A percentile compares a stretch with the other conserved stretches of the same genome.
phyloP scores from a whole-genome alignment of 257 asterid species.

The Linaria vulgaris region DNA sequence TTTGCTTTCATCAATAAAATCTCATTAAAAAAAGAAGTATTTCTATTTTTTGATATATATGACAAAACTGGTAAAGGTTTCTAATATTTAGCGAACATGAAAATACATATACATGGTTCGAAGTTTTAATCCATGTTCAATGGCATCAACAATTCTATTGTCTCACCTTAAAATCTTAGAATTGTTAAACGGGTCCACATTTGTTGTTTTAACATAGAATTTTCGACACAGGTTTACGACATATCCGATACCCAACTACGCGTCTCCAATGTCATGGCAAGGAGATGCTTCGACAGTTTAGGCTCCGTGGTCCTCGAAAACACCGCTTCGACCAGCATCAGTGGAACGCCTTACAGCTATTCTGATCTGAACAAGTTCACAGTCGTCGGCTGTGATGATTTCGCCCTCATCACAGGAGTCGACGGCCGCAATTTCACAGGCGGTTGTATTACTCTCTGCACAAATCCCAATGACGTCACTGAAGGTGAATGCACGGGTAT shows the following conservation, averaged over 20 bases:
- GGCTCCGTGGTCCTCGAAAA: constrained; percentile 27
- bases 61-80: too few relatives aligned
- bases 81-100: too few relatives aligned
- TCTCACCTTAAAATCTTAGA: too few relatives aligned
- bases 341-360: constrained; percentile 43
- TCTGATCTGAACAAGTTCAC: constrained; percentile 59
- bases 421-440: constrained; percentile 22
- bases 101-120: too few relatives aligned
- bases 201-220: too few relatives aligned
- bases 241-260: constrained; percentile 61
- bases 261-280: constrained; percentile 42
- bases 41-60: too few relatives aligned
- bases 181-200: too few relatives aligned
- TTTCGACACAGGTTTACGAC: constrained; percentile 33
- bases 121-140: too few relatives aligned
- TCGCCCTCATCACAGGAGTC: constrained; percentile 37
- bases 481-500: constrained; percentile 36
- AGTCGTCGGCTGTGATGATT: constrained; percentile 73
- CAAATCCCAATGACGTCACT: constrained; percentile 12
- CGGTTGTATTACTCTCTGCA: constrained; percentile 32
- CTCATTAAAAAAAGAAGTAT: too few relatives aligned
- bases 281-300: constrained; percentile 38
- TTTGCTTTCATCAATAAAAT: too few relatives aligned
- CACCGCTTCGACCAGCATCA: constrained; percentile 35
- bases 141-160: too few relatives aligned